These are phyloP conservation scores for Phalaenopsis equestris DNA, from an alignment of 106 monocot genomes.

Conservation along the genomic window DNA sequence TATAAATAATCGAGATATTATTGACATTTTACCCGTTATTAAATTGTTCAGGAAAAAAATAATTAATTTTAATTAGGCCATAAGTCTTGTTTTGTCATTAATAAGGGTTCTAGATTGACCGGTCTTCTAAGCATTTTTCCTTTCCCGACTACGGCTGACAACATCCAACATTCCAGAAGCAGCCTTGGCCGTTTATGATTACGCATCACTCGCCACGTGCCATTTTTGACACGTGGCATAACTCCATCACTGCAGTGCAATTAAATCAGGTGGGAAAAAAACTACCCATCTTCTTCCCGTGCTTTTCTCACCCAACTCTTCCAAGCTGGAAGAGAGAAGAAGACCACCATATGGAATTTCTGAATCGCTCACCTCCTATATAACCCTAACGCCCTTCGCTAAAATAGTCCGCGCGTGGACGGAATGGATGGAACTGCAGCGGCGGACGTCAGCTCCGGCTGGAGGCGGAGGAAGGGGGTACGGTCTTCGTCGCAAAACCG, in stretches of 20 bases:
- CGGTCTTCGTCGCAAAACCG: neutral
- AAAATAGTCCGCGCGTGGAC: neutral
- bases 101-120: too few species aligned
- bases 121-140: too few species aligned
- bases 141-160: too few species aligned
- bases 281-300: neutral
- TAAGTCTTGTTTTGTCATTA: too few species aligned
- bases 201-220: neutral
- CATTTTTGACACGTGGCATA: neutral
- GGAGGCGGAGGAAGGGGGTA: neutral
- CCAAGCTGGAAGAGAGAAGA: neutral
- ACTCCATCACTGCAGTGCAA: neutral
- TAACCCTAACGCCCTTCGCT: neutral
- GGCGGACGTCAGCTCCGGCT: neutral
- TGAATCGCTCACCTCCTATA: neutral
- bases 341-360: neutral
- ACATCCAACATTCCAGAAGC: neutral
- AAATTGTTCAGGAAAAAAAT: too few species aligned
- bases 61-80: too few species aligned
- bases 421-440: constrained; percentile 1
- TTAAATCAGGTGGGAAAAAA: neutral
- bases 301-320: neutral
- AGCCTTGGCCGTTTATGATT: neutral
- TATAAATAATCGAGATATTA: too few species aligned
- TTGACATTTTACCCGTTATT: too few species aligned